A percentile compares a stretch with the other conserved stretches of the same genome.
Evolutionary conservation across 305 asterid species (phyloP).

Genomic region (Fraxinus sp.): DNA sequence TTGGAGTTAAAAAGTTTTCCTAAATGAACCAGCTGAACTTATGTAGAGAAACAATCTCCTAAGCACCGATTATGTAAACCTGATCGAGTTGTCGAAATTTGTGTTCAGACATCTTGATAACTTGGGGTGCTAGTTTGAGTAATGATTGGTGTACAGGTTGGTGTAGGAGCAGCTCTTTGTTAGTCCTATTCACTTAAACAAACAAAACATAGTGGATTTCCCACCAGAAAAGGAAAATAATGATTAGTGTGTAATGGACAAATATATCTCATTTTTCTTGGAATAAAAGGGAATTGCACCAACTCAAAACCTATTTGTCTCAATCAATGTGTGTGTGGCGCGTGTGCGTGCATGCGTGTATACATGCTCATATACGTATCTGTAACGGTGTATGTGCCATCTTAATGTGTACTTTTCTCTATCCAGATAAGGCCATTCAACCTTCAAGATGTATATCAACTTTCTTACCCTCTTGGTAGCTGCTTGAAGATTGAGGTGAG

Average conservation of each 20-base stretch:
- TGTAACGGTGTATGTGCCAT: neutral
- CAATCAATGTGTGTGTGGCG: neutral
- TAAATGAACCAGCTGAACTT: neutral
- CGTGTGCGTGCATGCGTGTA: neutral
- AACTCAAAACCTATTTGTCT: slow-evolving; percentile 1
- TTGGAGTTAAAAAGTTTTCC: slow-evolving; percentile 4
- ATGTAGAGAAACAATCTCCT: neutral
- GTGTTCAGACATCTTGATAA: neutral
- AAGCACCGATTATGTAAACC: neutral
- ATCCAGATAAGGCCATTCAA: neutral
- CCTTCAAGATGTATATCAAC: neutral
- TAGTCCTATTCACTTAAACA: slow-evolving; percentile 39
- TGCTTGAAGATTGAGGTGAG: neutral
- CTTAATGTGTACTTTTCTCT: slow-evolving; percentile 3
- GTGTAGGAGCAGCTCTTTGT: slow-evolving; percentile 26
- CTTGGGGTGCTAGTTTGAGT: slow-evolving; percentile 1
- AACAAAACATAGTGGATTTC: slow-evolving; percentile 50
- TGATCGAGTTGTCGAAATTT: neutral
- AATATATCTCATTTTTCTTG: slow-evolving; percentile 27
- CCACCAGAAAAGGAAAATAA: slow-evolving; percentile 41
- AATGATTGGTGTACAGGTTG: slow-evolving; percentile 34
- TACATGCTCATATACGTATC: slow-evolving; percentile 25
- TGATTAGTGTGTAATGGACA: slow-evolving; percentile 30
- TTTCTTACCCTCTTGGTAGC: neutral
- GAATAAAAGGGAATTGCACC: slow-evolving; percentile 16